Base-by-base conservation (phyloP, 108 stramenopile species). In the Nitzschia inconspicua region DNA sequence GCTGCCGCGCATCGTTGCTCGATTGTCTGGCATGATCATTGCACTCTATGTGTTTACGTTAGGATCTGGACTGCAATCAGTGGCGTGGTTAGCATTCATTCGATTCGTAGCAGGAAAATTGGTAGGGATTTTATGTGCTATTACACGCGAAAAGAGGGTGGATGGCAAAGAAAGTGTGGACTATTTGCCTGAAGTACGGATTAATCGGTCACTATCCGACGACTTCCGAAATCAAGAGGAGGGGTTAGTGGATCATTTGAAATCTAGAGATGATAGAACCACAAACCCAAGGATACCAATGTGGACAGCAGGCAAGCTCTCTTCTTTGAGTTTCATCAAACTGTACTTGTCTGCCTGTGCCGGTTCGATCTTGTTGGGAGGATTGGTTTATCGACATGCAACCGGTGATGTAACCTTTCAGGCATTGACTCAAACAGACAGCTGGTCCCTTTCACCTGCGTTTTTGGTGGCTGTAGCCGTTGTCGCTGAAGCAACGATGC, bases 41-140 rank as follows among this genome's bases (percentile, higher is more conserved):
- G 36, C 72, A 3, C 39, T 73, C 19, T 57, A 69, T 44, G 48
- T 66, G 1, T 66, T 73, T 34, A 50, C 72, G 22, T 73, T 44
- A 28, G 72, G 72, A 18, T 64, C 72, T 54, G 72, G 72, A n/a
- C 44, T 65, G n/a, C n/a, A 20, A 2, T 60, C 64, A 31, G 62
- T 66, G 2, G 26, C 16, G 42, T 40, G 36, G 49, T 49, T 73
- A 3, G 55, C 60, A 31, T 18, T 56, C 7, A 58, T 73, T 42
- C 64, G 72, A 10, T 73, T 73, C 48, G 14, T 56, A 8, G 50
- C 65, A 1, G 72, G 47, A 14, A 11, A 44, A 0, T 22, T 66
- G 2, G 62, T 22, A 5, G 72, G 72, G 0, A 29, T 53, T 31
- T 39, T 66, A 0, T 66, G 65, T 41, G 34, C 29, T 28, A 22